Evolutionary conservation across 805 yeast genomes (phyloP).

Genomic region (Wickerhamomyces chaumierensis): DNA sequence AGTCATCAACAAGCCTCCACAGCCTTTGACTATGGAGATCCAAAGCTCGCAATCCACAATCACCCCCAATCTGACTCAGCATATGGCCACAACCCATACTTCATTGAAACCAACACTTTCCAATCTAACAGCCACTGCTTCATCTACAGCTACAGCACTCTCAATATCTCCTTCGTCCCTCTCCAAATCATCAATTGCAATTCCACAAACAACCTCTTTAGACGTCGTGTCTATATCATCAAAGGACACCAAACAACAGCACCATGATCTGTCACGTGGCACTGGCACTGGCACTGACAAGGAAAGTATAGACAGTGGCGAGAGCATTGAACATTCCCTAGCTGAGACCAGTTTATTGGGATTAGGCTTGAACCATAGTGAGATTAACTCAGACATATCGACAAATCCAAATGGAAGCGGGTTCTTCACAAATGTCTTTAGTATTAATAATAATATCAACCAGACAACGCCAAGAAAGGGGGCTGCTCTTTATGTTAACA

Average conservation of each 20-base stretch:
- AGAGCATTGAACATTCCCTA: constrained; percentile 5
- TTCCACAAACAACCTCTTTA: no score
- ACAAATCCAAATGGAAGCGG: constrained; percentile 2
- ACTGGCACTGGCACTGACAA: not conserved
- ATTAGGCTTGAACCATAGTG: constrained; percentile 1
- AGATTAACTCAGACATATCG: constrained; percentile 8
- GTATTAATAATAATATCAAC: constrained; percentile 2
- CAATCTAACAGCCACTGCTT: no score
- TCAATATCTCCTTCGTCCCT: no score
- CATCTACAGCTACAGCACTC: not conserved
- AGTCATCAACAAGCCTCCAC: constrained; percentile 5
- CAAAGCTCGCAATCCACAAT: not conserved
- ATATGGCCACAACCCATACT: not conserved
- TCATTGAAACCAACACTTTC: no score
- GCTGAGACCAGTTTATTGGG: not conserved
- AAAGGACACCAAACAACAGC: no score
- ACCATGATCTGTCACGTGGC: constrained; percentile 13
- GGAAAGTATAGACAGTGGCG: constrained; percentile 13
- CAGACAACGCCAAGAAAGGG: constrained; percentile 7
- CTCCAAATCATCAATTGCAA: no score
- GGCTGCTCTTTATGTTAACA: no score
- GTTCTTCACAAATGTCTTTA: constrained; percentile 14
- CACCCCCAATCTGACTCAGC: constrained; percentile 3
- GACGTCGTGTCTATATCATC: no score
- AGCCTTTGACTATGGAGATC: constrained; percentile 1